Base-by-base conservation (phyloP, 352 stramenopile genomes). In the Phytophthora fragariae region DNA sequence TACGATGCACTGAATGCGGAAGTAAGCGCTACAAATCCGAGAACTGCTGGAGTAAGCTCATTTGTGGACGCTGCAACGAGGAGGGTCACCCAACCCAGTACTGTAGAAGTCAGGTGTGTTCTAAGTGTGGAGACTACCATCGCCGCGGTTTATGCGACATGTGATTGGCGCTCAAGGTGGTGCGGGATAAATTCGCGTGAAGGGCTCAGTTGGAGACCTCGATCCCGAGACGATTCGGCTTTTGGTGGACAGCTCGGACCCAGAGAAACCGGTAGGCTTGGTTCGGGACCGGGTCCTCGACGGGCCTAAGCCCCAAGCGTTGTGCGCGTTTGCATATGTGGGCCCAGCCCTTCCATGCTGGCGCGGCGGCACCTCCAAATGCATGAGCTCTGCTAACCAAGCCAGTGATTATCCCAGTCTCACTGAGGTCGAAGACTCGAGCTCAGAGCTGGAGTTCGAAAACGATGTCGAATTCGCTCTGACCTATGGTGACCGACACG, bases 251-350 rank as follows among this genome's bases (percentile, higher is more conserved):
- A 24, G 21, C 3, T 19, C 41, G 1, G 31, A 47, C 17, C 27
- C 21, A 1, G 17, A 19, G 12, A 24, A 17, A 37, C 19, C 37
- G 47, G 68, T 62, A 64, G 67, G 67, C 58, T 24, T 44, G 52
- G 52, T 57, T 17, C 8, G 66, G 58, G 24, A 57, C 21, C 60
- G 53, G 49, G 53, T 73, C 44, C 58, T 60, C 60, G 68, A 47
- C 68, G 47, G 58, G 54, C 68, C 44, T 4, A 41, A 60, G 10
- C 44, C 55, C 58, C 59, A 58, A 62, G 35, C 27, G 1, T 37
- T 56, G 7, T 60, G 31, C 10, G 17, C n/a, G 6, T 56, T 65
- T 66, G 57, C 60, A 59, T 73, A 60, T 59, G 52, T 68, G 15
- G 58, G 66, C 15, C 27, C 44, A 60, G 27, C 12, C 14, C 41